Conservation (phyloP, 805 yeast genomes). For the Brettanomyces anomalus region DNA sequence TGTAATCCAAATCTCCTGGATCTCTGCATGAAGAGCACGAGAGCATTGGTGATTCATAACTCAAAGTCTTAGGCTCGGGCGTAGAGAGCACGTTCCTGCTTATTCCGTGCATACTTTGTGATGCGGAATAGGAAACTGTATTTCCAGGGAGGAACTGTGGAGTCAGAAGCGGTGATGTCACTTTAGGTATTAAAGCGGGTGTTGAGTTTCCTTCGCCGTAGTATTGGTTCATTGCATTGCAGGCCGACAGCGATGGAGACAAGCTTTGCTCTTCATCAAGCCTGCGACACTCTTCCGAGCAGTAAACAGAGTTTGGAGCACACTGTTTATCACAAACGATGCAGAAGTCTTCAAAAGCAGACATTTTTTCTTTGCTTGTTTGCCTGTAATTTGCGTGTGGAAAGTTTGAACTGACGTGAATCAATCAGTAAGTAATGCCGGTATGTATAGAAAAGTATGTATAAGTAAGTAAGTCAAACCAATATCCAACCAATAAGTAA, state of each 20-base stretch:
- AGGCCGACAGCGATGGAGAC: conserved; percentile 19
- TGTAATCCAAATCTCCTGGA: conserved; percentile 20
- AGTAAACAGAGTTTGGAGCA: conserved; percentile 23
- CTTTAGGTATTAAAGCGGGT: conserved; percentile 8
- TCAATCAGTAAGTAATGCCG: no score
- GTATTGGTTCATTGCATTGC: conserved; percentile 12
- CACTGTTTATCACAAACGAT: conserved; percentile 28
- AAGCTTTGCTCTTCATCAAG: conserved; percentile 16
- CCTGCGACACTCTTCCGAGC: conserved; percentile 23
- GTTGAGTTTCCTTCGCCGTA: conserved; percentile 2
- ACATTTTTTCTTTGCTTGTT: conserved; percentile 19
- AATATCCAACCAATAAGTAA: no score
- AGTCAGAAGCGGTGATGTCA: conserved; percentile 23
- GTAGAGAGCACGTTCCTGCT: conserved; percentile 15
- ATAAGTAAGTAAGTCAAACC: no score
- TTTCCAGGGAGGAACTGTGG: conserved; percentile 17
- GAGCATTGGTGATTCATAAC: conserved; percentile 26
- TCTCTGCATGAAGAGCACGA: conserved; percentile 8
- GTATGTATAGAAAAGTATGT: no score
- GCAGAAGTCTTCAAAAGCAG: conserved; percentile 31
- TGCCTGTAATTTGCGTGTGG: not conserved
- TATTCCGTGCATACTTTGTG: conserved; percentile 4
- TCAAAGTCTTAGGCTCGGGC: conserved; percentile 12
- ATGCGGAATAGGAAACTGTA: not conserved
- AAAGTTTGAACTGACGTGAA: no score